Base-by-base conservation (phyloP, 306 rosid species). In the Cicer cuneatum region DNA sequence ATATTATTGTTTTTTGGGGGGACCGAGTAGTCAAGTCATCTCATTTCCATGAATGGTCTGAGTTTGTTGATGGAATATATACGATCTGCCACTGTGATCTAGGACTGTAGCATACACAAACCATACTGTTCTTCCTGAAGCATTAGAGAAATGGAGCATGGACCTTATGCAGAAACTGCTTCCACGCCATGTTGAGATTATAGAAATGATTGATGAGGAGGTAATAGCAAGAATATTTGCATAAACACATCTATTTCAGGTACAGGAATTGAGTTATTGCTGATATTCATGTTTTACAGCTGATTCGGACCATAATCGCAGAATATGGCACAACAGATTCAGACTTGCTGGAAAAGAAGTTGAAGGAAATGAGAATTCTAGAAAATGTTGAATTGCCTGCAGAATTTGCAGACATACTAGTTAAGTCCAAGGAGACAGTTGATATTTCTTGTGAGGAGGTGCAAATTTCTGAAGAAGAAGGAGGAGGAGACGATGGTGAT, bases 41-140 rank as follows among this genome's bases (percentile, higher is more conserved):
- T 52, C 12, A 60, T 69, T 41, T 33, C 72, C 14, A 63, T 68
- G 13, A 45, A 14, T 59, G 57, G 52, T 72, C 76, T 62, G 66
- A 53, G 48, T 78, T 77, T 73, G 42, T 67, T 69, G 71, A 57
- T 63, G 69, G 65, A 77, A 78, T 79, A 46, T 60, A 56, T 51
- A 59, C 62, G 39, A 71, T 66, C 66, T 84, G 72, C 80, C 74
- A 29, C 41, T 33, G 66, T 67, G 80, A 75, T 76, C 78, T 49
- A 94, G 99, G 83, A 86, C 96, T 81, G 97, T 94, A 48, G 99
- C 99, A 72, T 94, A 94, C 84, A 92, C 99, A 71, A 94, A 94
- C 80, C 99, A 94, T 61, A 94, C 99, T 38, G 97, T 94, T 83
- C 93, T 94, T 67, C 99, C 99, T 0, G 99, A 94, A 87, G 99